These are phyloP conservation scores for Agaricus subrufescens DNA, from an alignment of 768 basidiomycete species.

Conservation along the genomic window DNA sequence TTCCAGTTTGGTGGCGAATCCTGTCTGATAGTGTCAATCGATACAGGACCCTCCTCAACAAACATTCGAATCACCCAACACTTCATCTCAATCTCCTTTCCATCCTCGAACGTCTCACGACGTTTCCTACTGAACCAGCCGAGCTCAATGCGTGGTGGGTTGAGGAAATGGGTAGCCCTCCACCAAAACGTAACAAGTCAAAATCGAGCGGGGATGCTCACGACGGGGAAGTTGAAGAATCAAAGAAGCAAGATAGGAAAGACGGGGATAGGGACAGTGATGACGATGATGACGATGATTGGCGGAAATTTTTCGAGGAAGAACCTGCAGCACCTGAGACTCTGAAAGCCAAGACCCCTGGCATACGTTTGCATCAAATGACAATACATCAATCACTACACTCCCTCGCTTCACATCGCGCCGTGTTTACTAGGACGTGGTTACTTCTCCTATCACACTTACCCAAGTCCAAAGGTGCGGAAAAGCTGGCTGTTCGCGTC, in stretches of 20 bases:
- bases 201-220: slow-evolving; percentile 30
- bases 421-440: slow-evolving; percentile 83
- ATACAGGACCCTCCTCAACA: slow-evolving; percentile 26
- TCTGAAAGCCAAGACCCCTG: slow-evolving; percentile 30
- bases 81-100: slow-evolving; percentile 48
- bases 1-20: no score
- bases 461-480: slow-evolving; percentile 29
- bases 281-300: slow-evolving; percentile 43
- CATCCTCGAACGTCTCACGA: slow-evolving; percentile 61
- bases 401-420: slow-evolving; percentile 69
- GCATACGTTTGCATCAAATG: slow-evolving; percentile 54
- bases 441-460: slow-evolving; percentile 63
- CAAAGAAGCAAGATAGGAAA: slow-evolving; percentile 27
- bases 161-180: slow-evolving; percentile 55
- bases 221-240: slow-evolving; percentile 30
- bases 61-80: slow-evolving; percentile 27
- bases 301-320: slow-evolving; percentile 84
- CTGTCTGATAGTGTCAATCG: neutral
- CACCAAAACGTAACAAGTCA: slow-evolving; percentile 41
- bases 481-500: slow-evolving; percentile 46
- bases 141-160: slow-evolving; percentile 83
- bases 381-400: slow-evolving; percentile 77
- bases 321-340: slow-evolving; percentile 30
- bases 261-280: slow-evolving; percentile 56
- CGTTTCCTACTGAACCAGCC: slow-evolving; percentile 65